Evolutionary conservation across 2,329 filamentous ascomycete genomes (phyloP), one percentile per base, ranked within the genome.

Genomic region (Clarireedia monteithiana): DNA sequence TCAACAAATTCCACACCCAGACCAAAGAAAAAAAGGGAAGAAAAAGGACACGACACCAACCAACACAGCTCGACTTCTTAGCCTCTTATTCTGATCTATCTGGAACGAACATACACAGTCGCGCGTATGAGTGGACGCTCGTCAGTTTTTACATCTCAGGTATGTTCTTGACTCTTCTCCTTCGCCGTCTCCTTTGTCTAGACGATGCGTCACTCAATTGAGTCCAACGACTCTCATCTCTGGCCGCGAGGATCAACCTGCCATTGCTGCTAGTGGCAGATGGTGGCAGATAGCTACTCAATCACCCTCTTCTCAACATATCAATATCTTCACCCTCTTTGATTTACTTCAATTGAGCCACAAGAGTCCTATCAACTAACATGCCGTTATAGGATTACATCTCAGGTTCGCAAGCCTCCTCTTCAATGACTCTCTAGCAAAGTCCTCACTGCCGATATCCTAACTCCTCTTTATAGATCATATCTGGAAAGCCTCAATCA

Each of bases 101-200:
- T 42, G 38, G 26, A 30, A 26, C 47, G 42, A 51, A 57, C 47
- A 56, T 51, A 60, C 50, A 40, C 42, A 62, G 66, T 63, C 78
- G 86, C 84, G 80, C 85, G 85, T 86, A 91, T 91, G 87, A 87
- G 85, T 86, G 86, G 86, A 79, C 85, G 85, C 81, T 80, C 82
- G 76, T 89, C 88, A 74, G 81, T 86, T 74, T 91, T 90, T 79
- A 91, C 88, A 77, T 91, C 87, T 76, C 88, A 91, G 84, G 87
- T 89, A 85, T 53, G 65, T 65, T 10, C 27, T 30, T 30, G 27
- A 30, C 27, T 58, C 27, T 47, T 24, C 40, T 39, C 20, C 52
- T 64, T 61, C 61, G 61, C 59, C 27, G 2, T 3, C 27, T 65
- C 57, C 58, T 53, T 23, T 4, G 23, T 48, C 15, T 10, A 2